These are phyloP conservation scores for Dothistroma septosporum DNA, from an alignment of 2,329 filamentous ascomycete species.

Conservation along the genomic window DNA sequence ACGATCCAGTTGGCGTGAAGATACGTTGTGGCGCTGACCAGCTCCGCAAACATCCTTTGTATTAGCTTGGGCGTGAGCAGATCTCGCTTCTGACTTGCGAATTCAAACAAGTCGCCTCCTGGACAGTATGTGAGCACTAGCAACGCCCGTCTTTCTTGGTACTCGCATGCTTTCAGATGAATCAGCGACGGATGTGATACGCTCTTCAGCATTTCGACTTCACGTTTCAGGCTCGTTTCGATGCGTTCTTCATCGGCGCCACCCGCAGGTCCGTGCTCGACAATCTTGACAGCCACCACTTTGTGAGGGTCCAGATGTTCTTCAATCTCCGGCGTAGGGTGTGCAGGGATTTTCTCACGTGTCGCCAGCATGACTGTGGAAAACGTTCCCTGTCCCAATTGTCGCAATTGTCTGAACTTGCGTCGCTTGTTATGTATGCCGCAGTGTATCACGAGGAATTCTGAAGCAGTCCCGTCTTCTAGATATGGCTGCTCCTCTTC, in stretches of 20 bases:
- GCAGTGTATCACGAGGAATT: slow-evolving; percentile 46
- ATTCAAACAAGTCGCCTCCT: slow-evolving; percentile 90
- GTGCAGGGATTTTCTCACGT: slow-evolving; percentile 56
- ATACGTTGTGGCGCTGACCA: slow-evolving; percentile 81
- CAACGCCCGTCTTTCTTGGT: slow-evolving; percentile 75
- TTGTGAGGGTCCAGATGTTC: slow-evolving; percentile 62
- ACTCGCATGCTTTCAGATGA: slow-evolving; percentile 85
- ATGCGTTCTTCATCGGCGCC: slow-evolving; percentile 90
- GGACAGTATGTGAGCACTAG: slow-evolving; percentile 88
- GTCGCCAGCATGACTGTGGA: slow-evolving; percentile 91
- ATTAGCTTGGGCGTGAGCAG: slow-evolving; percentile 66
- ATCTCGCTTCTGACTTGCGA: slow-evolving; percentile 69
- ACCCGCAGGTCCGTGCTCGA: slow-evolving; percentile 88
- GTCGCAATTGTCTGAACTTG: slow-evolving; percentile 74
- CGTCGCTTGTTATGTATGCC: slow-evolving; percentile 67
- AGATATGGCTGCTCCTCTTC: slow-evolving; percentile 36
- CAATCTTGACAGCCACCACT: slow-evolving; percentile 90
- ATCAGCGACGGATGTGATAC: slow-evolving; percentile 87
- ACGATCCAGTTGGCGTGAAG: slow-evolving; percentile 83
- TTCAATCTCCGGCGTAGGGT: slow-evolving; percentile 42
- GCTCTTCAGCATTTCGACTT: slow-evolving; percentile 87
- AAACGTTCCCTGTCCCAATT: slow-evolving; percentile 89
- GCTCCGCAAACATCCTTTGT: slow-evolving; percentile 81
- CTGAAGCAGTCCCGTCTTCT: slow-evolving; percentile 36
- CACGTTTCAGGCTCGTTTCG: slow-evolving; percentile 87